These are phyloP conservation scores for Magnolia officinalis DNA, from an alignment of 164 flowering plant species.

Conservation along the genomic window DNA sequence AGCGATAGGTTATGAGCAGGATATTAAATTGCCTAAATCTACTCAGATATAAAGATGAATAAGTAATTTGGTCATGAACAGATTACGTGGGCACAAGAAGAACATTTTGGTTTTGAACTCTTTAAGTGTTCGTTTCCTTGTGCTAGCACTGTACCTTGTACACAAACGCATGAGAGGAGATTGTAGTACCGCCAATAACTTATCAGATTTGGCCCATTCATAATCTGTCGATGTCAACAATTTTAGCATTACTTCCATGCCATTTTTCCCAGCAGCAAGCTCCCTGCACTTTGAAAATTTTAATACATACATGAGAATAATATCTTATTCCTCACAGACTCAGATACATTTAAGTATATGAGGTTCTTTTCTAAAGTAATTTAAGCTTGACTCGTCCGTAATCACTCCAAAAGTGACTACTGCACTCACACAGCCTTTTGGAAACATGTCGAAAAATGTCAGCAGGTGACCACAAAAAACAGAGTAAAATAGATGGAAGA, in stretches of 20 bases:
- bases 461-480: no score
- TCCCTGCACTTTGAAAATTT: conserved; percentile 40
- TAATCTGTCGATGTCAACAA: conserved; percentile 44
- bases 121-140: not conserved
- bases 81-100: no score
- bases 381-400: not conserved
- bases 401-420: not conserved
- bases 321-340: not conserved
- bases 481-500: no score
- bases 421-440: not conserved
- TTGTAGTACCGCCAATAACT: conserved; percentile 40
- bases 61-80: no score
- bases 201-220: conserved; percentile 62
- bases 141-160: conserved; percentile 49
- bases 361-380: not conserved
- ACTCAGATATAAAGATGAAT: no score
- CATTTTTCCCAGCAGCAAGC: conserved; percentile 45
- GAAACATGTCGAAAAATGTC: not conserved
- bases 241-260: conserved; percentile 64
- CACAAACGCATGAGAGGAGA: conserved; percentile 76
- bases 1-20: no score
- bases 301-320: not conserved
- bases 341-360: not conserved
- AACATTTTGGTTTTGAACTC: no score
- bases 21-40: no score